Conservation (phyloP, 495 filamentous ascomycete species). For the Penicillium psychrofluorescens region DNA sequence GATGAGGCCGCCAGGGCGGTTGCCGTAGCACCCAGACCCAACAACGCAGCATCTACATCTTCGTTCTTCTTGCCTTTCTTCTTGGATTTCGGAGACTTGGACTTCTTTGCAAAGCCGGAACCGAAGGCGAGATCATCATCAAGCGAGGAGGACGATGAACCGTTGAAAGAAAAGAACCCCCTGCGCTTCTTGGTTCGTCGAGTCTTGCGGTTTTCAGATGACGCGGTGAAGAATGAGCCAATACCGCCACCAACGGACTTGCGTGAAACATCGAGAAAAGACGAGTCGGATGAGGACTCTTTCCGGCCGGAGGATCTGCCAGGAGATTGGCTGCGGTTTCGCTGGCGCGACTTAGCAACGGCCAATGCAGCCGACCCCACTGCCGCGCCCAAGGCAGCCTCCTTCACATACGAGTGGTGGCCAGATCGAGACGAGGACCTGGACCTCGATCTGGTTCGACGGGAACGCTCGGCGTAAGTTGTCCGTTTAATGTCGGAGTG, state of each 20-base stretch:
- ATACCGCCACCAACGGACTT: conserved; percentile 24
- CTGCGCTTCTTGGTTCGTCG: conserved; percentile 30
- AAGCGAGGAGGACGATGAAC: conserved; percentile 53
- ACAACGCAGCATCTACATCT: conserved; percentile 46
- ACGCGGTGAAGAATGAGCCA: conserved; percentile 42
- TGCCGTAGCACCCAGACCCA: conserved; percentile 51
- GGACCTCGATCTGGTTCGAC: conserved; percentile 36
- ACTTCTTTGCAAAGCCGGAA: conserved; percentile 25
- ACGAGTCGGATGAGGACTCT: conserved; percentile 29
- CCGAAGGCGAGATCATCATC: conserved; percentile 49
- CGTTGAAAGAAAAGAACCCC: conserved; percentile 55
- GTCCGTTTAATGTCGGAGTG: conserved; percentile 14
- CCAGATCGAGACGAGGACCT: conserved; percentile 34
- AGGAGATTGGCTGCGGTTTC: conserved; percentile 24
- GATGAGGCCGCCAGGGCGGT: conserved; percentile 45
- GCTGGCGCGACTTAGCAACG: conserved; percentile 20
- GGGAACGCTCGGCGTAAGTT: conserved; percentile 2
- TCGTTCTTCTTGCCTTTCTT: conserved; percentile 34
- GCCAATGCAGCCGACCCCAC: conserved; percentile 35
- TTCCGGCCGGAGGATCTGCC: conserved; percentile 22
- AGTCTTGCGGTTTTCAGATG: conserved; percentile 41
- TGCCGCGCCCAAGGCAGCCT: conserved; percentile 39
- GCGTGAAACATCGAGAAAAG: conserved; percentile 25
- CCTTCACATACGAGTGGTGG: conserved; percentile 31
- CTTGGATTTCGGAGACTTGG: conserved; percentile 22